Evolutionary conservation across 495 filamentous ascomycete genomes (phyloP), one percentile per base, ranked within the genome.

Genomic region (Penicillium longicatenatum): DNA sequence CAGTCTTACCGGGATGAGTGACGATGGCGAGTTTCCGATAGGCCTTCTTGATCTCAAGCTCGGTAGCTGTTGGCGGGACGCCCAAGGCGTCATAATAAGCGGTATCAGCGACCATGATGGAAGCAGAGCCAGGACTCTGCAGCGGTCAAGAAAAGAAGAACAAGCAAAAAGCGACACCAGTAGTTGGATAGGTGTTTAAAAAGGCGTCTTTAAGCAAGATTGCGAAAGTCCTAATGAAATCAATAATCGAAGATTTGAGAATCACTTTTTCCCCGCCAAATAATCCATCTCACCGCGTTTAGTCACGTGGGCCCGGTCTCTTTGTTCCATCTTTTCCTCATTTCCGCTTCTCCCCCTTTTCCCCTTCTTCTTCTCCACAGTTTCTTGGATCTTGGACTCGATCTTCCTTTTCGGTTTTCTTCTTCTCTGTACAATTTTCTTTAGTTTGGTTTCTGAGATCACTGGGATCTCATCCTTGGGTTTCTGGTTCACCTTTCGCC

Each of bases 11-110:
- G n/a, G 86, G 86, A 64, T 89, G 86, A 56, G 87, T 85, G 55
- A 82, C 79, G 63, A 99, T 96, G 45, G 94, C 94, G 30, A 94
- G 87, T 74, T 93, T 98, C 58, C 94, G 84, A 73, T 99, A 99
- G n/a, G 94, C 94, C 75, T 98, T 98, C 80, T 99, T 99, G 76
- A 99, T 97, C 61, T 99, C 95, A 8, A 98, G 86, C 70, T 96
- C 92, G 54, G 91, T 89, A 17, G 94, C 95, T 11, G 86, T 91
- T 42, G 93, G 88, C 70, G 86, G 83, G 65, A 99, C 95, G 56
- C 88, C 89, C 14, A 99, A 82, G 63, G 83, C 86, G 72, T 98
- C 95, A 75, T 98, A 98, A 75, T 94, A 94, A 53, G 82, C 75
- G 22, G 89, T 93, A 66, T 94, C 90, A 52, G 86, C 90, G 58